Evolutionary conservation across 2,329 filamentous ascomycete genomes (phyloP).

Genomic region (Pezicula neosporulosa): DNA sequence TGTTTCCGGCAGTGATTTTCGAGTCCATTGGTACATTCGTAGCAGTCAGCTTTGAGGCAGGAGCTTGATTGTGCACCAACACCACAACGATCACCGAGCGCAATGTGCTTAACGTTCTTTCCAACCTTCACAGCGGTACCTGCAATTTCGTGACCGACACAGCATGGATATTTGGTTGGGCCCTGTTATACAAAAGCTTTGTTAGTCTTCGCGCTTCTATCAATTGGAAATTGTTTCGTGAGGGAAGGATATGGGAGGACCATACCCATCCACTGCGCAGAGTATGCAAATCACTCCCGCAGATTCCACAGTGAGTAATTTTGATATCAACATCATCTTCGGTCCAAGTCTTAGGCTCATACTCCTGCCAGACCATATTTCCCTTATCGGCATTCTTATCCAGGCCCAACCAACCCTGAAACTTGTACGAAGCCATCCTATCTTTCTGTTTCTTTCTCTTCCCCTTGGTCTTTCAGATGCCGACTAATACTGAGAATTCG

Average conservation of each 20-base stretch:
- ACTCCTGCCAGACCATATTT: slow-evolving; percentile 34
- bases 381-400: slow-evolving; percentile 28
- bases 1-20: slow-evolving; percentile 23
- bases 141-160: slow-evolving; percentile 49
- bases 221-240: too few species aligned
- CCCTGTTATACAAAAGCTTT: too few species aligned
- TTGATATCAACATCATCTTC: slow-evolving; percentile 49
- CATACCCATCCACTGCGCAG: slow-evolving; percentile 27
- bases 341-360: slow-evolving; percentile 44
- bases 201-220: too few species aligned
- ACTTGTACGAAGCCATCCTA: slow-evolving; percentile 27
- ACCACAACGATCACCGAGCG: slow-evolving; percentile 51
- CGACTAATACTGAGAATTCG: not conserved
- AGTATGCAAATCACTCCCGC: slow-evolving; percentile 34
- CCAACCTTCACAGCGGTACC: slow-evolving; percentile 45
- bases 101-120: slow-evolving; percentile 36
- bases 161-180: slow-evolving; percentile 35
- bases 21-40: slow-evolving; percentile 39
- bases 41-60: slow-evolving; percentile 41
- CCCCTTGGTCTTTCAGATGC: slow-evolving; percentile 6
- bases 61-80: slow-evolving; percentile 47
- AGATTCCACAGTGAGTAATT: slow-evolving; percentile 48
- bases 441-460: slow-evolving; percentile 15
- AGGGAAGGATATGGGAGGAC: not conserved
- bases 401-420: slow-evolving; percentile 34